These are phyloP conservation scores for Scortechinia acanthostroma DNA, from an alignment of 2,329 filamentous ascomycete genomes.

Conservation along the genomic window DNA sequence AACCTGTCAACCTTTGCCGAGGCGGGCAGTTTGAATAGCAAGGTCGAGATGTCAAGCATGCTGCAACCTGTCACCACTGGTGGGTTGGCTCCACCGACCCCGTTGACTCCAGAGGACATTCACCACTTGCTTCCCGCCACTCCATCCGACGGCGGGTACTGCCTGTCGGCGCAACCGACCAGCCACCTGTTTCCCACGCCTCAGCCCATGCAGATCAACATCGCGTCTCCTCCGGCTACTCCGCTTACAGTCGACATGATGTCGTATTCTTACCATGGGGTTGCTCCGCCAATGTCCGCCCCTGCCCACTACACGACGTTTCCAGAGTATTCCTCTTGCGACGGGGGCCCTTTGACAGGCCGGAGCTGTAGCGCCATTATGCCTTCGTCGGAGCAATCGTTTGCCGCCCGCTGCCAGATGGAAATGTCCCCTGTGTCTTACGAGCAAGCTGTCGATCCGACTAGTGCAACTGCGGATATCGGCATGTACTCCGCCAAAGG, in stretches of 20 bases:
- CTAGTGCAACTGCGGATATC: slow-evolving; percentile 18
- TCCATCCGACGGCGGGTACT: slow-evolving; percentile 24
- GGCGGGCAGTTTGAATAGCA: slow-evolving; percentile 20
- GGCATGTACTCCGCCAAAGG: slow-evolving; percentile 4
- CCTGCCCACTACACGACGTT: slow-evolving; percentile 30
- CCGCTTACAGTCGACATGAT: slow-evolving; percentile 25
- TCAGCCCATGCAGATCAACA: slow-evolving; percentile 27
- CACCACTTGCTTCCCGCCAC: slow-evolving; percentile 27
- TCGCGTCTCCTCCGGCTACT: slow-evolving; percentile 31
- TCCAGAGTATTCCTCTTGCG: slow-evolving; percentile 26
- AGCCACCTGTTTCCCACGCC: slow-evolving; percentile 23
- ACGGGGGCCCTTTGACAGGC: slow-evolving; percentile 22
- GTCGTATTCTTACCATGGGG: slow-evolving; percentile 22
- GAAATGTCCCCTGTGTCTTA: slow-evolving; percentile 25
- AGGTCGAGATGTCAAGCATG: slow-evolving; percentile 19
- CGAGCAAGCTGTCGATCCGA: too few relatives aligned
- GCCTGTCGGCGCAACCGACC: slow-evolving; percentile 19
- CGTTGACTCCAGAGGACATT: slow-evolving; percentile 29
- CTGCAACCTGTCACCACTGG: slow-evolving; percentile 21
- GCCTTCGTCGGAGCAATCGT: slow-evolving; percentile 25
- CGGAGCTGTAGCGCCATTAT: slow-evolving; percentile 30
- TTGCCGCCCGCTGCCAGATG: too few relatives aligned
- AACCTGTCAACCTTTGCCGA: slow-evolving; percentile 33
- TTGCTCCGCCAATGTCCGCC: slow-evolving; percentile 28
- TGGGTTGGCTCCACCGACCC: slow-evolving; percentile 28